Evolutionary conservation across 1,139 yeast species (phyloP), one percentile per base, ranked within the genome.

Genomic region (Geotrichum klebahnii): DNA sequence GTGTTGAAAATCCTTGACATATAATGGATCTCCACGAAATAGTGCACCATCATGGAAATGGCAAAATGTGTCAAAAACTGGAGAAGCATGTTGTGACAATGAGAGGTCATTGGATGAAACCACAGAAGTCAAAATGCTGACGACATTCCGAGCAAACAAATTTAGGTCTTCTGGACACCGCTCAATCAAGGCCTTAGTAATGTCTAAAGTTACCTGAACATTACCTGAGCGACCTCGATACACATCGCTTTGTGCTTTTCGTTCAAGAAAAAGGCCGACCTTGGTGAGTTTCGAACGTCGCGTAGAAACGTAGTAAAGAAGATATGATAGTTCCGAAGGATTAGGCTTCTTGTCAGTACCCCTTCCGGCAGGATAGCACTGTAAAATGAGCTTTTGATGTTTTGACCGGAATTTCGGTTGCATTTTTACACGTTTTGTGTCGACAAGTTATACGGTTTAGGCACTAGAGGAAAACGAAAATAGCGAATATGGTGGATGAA

Each of bases 331-430:
- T 66, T 92, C 97, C 16, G 95, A 87, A 1, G 95, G 81, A 66
- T 90, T 90, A 9, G 98, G 96, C 59, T 84, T 83, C 69, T 89
- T 89, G 60, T 89, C 97, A 6, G 79, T 76, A 8, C 82, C 84
- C 55, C 87, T 77, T 2, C 97, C 96, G 1, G 94, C 79, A 2
- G 96, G 98, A 65, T 90, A 92, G 71, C 98, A 92, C 66, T 86
- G 95, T 50, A 85, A 77, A 42, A 92, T 87, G 61, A 90, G 75
- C 63, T 85, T 82, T 67, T 88, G 97, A 67, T 90, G 97, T 65
- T 90, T 90, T 5, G 95, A 86, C 22, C 47, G 49, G 39, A 49
- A 46, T 37, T 29, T 38, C 10, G 52, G 16, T 10, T 37, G 38
- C 50, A 46, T 46, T 44, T 34, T 34, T 14, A 5, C 17, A n/a